Base-by-base conservation (phyloP, 164 flowering plant genomes). In the Vitis labrusca region DNA sequence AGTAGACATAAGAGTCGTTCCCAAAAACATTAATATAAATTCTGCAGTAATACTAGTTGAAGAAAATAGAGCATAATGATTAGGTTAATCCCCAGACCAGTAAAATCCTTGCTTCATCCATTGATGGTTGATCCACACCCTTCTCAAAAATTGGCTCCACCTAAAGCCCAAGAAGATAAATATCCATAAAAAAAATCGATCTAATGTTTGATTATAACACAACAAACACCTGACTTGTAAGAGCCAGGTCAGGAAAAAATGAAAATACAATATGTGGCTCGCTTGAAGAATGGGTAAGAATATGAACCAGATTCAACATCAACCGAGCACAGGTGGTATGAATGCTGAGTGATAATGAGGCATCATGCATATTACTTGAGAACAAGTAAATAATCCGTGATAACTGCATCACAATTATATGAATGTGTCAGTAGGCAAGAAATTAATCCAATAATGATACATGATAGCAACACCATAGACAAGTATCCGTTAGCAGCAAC, bases 291-390 rank as follows among this genome's bases (percentile, higher is more conserved):
- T 12, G 53, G 74, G 64, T 37, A 51, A 52, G 71, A 23, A 68
- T 67, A 48, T 65, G 16, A 55, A 93, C 99, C 98, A 96, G 88
- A 84, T 96, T 96, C 77, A 96, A 82, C 99, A 96, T 96, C 69
- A 96, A 74, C 29, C 99, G 97, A 70, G 99, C 98, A 86, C 99
- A 93, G 44, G 98, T 96, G 8, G 99, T 96, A 67, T 96, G 99
- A 70, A 96, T 89, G 79, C 93, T 88, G 65, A 93, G 88, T 5
- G 97, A 85, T 75, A 96, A 80, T 27, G 99, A 89, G n/a, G 99
- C 90, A 77, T 96, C 99, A 75, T 93, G 99, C 99, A 96, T 93
- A 78, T 93, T 96, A 71, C 98, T 91, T 32, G 99, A 96, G 80
- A 96, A 96, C 77, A 96, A 81, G 83, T 96, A 96, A 29, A 96